These are phyloP conservation scores for Trypethelium eluteriae DNA, from an alignment of 495 filamentous ascomycete genomes.

Conservation along the genomic window DNA sequence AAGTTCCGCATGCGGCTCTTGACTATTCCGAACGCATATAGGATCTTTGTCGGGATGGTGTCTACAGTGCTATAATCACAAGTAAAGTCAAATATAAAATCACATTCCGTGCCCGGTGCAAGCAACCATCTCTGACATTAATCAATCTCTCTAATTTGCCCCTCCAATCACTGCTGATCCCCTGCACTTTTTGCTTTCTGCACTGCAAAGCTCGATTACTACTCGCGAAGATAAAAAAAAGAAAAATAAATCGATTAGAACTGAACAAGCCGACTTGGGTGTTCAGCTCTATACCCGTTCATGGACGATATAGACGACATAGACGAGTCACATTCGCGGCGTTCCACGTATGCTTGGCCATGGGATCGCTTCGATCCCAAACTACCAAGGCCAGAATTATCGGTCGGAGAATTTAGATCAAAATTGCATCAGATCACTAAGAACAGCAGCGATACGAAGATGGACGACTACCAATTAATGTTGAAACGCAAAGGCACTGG, in stretches of 20 bases:
- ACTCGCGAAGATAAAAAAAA: not conserved
- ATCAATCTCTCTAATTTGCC: not conserved
- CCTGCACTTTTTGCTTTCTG: not conserved
- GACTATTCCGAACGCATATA: not conserved
- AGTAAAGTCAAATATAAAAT: not conserved
- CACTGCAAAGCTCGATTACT: not conserved
- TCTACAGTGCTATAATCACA: not conserved
- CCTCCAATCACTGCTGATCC: not conserved
- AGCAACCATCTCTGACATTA: not conserved
- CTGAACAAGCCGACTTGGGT: not conserved
- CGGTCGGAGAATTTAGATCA: not conserved
- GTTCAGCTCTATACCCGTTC: not conserved
- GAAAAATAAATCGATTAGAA: no score
- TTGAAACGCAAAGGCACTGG: not conserved
- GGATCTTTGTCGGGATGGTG: not conserved
- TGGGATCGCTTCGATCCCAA: not conserved
- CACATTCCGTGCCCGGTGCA: not conserved
- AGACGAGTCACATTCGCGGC: not conserved
- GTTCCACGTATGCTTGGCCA: not conserved
- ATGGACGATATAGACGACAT: no score
- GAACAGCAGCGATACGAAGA: not conserved
- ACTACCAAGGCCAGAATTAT: not conserved
- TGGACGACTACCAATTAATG: not conserved
- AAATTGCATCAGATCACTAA: conserved; percentile 4
- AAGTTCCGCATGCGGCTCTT: not conserved